These are phyloP conservation scores for Globisporangium takayamanum DNA, from an alignment of 352 stramenopile species.

Conservation along the genomic window DNA sequence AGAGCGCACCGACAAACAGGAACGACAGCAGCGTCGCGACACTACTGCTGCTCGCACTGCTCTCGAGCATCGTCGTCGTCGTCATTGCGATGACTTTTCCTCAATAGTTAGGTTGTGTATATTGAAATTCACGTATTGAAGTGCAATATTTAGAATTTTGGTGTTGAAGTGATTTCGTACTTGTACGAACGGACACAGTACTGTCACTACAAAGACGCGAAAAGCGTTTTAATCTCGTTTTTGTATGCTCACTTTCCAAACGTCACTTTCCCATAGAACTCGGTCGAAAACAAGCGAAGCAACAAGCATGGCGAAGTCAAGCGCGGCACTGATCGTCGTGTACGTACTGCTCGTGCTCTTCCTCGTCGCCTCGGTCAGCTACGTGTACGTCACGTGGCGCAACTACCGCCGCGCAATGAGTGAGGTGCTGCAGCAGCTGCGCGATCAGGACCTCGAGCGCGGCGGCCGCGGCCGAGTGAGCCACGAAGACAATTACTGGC, in stretches of 20 bases:
- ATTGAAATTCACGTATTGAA: no score
- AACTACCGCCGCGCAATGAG: slow-evolving; percentile 28
- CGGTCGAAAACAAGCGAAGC: not conserved
- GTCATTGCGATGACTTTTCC: no score
- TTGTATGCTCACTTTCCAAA: no score
- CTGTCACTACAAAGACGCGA: no score
- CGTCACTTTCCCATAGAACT: no score
- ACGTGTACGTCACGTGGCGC: slow-evolving; percentile 25
- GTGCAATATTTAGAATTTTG: no score
- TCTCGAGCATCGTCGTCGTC: no score
- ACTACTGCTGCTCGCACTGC: not conserved
- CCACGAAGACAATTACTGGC: slow-evolving; percentile 29
- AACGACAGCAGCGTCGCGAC: slow-evolving; percentile 62
- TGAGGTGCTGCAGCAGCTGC: slow-evolving; percentile 19
- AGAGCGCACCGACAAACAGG: slow-evolving; percentile 71
- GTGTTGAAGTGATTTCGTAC: no score
- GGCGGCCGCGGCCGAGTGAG: slow-evolving; percentile 7
- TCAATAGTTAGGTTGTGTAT: no score
- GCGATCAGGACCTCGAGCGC: slow-evolving; percentile 21
- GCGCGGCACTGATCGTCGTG: slow-evolving; percentile 16
- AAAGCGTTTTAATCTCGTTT: no score
- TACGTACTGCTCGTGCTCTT: slow-evolving; percentile 24
- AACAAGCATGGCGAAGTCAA: slow-evolving; percentile 18
- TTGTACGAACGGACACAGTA: no score
- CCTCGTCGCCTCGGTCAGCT: slow-evolving; percentile 18